These are phyloP conservation scores for Paramecium biaurelia DNA, from an alignment of 73 alveolate species.

Conservation along the genomic window DNA sequence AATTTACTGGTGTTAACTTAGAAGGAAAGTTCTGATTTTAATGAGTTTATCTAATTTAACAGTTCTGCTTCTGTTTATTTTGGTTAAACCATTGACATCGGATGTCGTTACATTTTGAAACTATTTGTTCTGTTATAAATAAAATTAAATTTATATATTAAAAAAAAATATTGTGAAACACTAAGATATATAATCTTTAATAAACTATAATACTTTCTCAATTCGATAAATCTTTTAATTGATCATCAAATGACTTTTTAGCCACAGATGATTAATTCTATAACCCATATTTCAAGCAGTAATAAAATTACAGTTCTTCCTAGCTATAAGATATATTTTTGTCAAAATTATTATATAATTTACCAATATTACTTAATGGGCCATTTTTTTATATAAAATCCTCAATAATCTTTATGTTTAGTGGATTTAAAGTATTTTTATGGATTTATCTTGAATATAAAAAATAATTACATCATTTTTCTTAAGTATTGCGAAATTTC, in stretches of 20 bases:
- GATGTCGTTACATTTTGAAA: neutral
- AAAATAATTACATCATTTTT: neutral
- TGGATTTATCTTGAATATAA: neutral
- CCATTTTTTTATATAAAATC: neutral
- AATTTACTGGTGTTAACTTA: constrained; percentile 9
- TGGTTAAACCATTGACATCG: neutral
- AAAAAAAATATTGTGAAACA: neutral
- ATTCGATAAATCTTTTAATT: neutral
- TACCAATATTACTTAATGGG: neutral
- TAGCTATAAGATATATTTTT: neutral
- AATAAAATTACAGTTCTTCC: neutral
- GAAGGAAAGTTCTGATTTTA: constrained; percentile 11
- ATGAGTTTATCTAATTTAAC: neutral
- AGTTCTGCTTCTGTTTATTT: constrained; percentile 22
- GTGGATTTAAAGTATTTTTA: neutral
- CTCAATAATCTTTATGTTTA: neutral
- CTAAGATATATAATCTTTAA: no score
- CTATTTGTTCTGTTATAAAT: neutral
- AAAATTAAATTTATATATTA: neutral
- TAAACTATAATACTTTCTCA: neutral
- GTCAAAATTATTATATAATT: neutral
- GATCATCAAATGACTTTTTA: neutral
- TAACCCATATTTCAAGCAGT: neutral
- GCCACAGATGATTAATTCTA: neutral
- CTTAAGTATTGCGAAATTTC: neutral